Evolutionary conservation across 2,329 filamentous ascomycete genomes (phyloP).

Genomic region (Fusarium sp.): DNA sequence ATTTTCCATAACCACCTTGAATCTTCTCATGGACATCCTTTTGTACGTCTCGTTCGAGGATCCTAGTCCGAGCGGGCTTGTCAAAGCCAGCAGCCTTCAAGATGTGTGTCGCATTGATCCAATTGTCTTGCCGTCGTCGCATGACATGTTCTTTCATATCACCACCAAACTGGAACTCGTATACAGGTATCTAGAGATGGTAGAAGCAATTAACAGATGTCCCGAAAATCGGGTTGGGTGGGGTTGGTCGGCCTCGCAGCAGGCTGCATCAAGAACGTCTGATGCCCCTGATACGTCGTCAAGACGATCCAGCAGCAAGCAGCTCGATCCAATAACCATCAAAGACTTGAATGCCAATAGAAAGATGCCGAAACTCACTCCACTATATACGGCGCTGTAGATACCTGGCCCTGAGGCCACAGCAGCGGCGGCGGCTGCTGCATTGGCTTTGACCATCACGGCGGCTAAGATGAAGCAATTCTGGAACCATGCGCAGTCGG

Average conservation of each 20-base stretch:
- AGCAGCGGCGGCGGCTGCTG: conserved; percentile 41
- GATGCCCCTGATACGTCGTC: conserved; percentile 1
- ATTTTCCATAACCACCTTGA: conserved; percentile 98
- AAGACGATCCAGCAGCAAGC: neutral
- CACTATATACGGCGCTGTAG: conserved; percentile 76
- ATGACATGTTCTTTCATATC: conserved; percentile 91
- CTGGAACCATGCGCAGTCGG: conserved; percentile 30
- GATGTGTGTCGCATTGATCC: conserved; percentile 99
- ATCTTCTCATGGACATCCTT: conserved; percentile 98
- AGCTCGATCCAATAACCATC: neutral
- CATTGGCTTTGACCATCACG: conserved; percentile 60
- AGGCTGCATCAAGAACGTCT: neutral
- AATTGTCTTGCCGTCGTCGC: conserved; percentile 91
- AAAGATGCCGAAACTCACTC: conserved; percentile 59
- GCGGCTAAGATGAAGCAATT: conserved; percentile 37
- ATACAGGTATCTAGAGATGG: conserved; percentile 82
- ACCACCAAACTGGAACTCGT: conserved; percentile 86
- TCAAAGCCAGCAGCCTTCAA: conserved; percentile 97
- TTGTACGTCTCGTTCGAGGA: conserved; percentile 95
- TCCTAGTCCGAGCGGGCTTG: conserved; percentile 93
- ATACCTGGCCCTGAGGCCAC: conserved; percentile 58
- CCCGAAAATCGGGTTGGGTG: neutral
- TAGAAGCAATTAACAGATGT: conserved; percentile 16
- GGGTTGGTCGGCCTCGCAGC: neutral
- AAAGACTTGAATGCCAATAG: neutral